Evolutionary conservation across 345 rosid species (phyloP), one percentile per base, ranked within the genome.

Genomic region (Salix suchowensis): DNA sequence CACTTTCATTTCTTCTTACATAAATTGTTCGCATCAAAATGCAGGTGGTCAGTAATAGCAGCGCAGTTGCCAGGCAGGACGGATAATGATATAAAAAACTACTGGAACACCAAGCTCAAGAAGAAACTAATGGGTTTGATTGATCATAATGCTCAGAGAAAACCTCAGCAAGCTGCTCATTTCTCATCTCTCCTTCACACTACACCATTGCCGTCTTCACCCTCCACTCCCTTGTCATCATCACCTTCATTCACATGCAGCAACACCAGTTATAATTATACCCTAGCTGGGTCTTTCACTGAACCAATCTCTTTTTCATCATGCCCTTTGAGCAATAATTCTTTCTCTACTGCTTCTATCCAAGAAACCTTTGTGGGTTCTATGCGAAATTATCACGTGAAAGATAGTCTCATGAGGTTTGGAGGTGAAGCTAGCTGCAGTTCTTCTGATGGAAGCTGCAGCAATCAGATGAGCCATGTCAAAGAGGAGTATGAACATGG

Each of bases 401-500:
- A 74, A 39, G 85, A 84, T 15, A 65, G 65, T 70, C 72, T 80
- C 44, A 70, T 82, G 42, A 74, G 76, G 78, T 68, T 82, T 79
- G 85, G 87, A 76, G 84, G 79, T 61, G 85, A 84, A 60, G 78
- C 86, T 34, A 89, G 90, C 68, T 84, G 88, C 82, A 88, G 92
- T 76, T 84, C 90, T 76, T 88, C 93, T 65, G 94, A 88, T 82
- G 94, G 89, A 37, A 84, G 89, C 77, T 83, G 82, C 82, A 81
- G 69, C 84, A 85, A 84, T 82, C 84, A 80, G 75, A 76, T 62
- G 70, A 70, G 65, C 70, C 80, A 77, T 32, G 70, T 74, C 78
- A 86, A 83, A 73, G 91, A 79, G 58, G 82, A 71, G 30, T 64
- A 58, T 64, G 73, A 77, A 18, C 42, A 67, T 16, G 79, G 67